Base-by-base conservation (phyloP, 2,329 filamentous ascomycete species). In the Colletotrichum navitas region DNA sequence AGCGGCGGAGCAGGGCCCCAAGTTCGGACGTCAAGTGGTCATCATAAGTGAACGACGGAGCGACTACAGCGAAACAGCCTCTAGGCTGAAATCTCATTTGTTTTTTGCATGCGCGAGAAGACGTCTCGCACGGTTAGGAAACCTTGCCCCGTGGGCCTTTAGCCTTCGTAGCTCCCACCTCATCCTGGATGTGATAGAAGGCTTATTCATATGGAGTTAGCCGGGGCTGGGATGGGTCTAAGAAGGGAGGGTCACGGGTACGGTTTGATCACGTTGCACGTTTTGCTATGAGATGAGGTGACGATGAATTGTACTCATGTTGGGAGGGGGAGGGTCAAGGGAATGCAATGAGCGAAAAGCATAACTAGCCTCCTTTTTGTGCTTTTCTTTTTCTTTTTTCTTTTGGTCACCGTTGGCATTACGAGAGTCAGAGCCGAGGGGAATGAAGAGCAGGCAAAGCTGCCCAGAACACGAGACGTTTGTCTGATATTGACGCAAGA, bases 11-110 rank as follows among this genome's bases (percentile, higher is more conserved):
- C 52, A 71, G 74, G 39, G 74, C 73, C 24, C 74, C 74, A 11
- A 75, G 74, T 36, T 73, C 73, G 49, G 74, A 75, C 65, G 64
- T 71, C 21, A 73, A 75, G 54, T 75, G 74, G 72, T 51, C 63
- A 49, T 74, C 70, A 39, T 70, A 66, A 41, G n/a, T 39, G 34
- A 14, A 56, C 2, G 32, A 24, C 14, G 11, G 12, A 39, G 12
- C 8, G 21, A 36, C n/a, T 32, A 62, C 45, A 18, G 36, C 59
- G 39, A 45, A 14, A 5, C 63, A 65, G 52, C 43, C 51, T 36
- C 24, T 21, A 3, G 39, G 29, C 63, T 60, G 14, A 16, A 56
- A 8, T 49, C 47, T 73, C 61, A 29, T 66, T 61, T 73, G 52
- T 69, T n/a, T 61, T 62, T 63, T 59, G 63, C 70, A 73, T 69